Conservation (phyloP, 495 filamentous ascomycete species). For the Lichenothelia convexa region DNA sequence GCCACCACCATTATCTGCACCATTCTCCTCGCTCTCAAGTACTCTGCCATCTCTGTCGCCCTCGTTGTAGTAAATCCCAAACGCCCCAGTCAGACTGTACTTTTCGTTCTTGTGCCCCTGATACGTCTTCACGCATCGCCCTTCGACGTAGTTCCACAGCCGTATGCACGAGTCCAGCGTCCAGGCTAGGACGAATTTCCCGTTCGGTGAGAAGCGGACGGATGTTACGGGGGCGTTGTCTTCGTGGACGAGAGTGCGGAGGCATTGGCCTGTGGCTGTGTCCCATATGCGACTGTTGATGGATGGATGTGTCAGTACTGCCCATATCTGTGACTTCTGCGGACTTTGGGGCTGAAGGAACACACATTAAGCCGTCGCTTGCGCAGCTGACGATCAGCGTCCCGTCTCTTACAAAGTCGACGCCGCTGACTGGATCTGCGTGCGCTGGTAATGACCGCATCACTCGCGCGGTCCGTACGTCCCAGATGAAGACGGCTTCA, state of each 20-base stretch:
- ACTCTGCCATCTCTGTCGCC: conserved; percentile 20
- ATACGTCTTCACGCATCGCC: conserved; percentile 85
- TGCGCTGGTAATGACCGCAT: conserved; percentile 90
- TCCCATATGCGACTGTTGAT: conserved; percentile 64
- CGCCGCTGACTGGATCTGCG: conserved; percentile 80
- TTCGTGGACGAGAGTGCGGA: conserved; percentile 86
- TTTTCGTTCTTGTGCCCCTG: conserved; percentile 77
- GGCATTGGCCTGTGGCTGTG: conserved; percentile 84
- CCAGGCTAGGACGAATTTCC: conserved; percentile 78
- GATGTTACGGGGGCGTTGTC: conserved; percentile 85
- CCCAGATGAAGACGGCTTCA: conserved; percentile 93
- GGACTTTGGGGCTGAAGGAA: not conserved
- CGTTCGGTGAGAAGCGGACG: conserved; percentile 85
- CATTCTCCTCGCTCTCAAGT: conserved; percentile 2
- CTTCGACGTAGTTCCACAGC: conserved; percentile 85
- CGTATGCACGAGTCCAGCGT: conserved; percentile 78
- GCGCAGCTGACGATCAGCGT: conserved; percentile 81
- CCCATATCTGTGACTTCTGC: not conserved
- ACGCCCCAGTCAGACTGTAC: conserved; percentile 65
- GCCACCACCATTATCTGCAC: conserved; percentile 4
- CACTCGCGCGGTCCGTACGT: conserved; percentile 61
- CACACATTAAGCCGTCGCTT: conserved; percentile 69
- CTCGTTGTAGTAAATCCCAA: conserved; percentile 58
- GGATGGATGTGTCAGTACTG: not conserved
- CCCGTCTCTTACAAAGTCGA: conserved; percentile 83